A percentile compares a stretch with the other conserved stretches of the same genome.
Evolutionary conservation across 805 yeast genomes (phyloP).

Genomic region (Yamadazyma insecticola): DNA sequence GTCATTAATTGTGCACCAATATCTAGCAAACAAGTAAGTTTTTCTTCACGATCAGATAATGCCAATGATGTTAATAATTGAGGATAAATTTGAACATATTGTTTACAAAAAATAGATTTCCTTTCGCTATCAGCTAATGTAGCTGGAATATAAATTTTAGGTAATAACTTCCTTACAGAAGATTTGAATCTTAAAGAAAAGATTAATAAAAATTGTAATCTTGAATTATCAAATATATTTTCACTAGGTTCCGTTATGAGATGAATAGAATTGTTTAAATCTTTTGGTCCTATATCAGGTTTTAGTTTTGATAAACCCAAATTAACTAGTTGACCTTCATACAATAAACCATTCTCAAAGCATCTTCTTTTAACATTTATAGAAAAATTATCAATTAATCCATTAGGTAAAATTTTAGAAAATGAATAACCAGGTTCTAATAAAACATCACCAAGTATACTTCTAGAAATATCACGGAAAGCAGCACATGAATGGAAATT

Average conservation of each 20-base stretch:
- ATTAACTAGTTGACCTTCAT: constrained; percentile 23
- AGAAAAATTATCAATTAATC: constrained; percentile 16
- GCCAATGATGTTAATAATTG: constrained; percentile 45
- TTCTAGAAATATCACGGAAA: constrained; percentile 19
- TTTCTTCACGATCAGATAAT: constrained; percentile 48
- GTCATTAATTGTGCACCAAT: constrained; percentile 39
- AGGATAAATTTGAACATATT: constrained; percentile 52
- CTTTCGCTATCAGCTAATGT: constrained; percentile 45
- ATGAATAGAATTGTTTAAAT: constrained; percentile 12
- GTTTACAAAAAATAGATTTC: constrained; percentile 48
- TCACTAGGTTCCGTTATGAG: constrained; percentile 10
- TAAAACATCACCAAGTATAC: constrained; percentile 39
- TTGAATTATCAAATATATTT: constrained; percentile 26
- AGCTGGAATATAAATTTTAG: constrained; percentile 49
- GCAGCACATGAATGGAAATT: constrained; percentile 13
- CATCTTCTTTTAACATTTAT: constrained; percentile 15
- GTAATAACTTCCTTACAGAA: constrained; percentile 42
- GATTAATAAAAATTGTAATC: constrained; percentile 54
- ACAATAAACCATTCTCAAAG: constrained; percentile 29
- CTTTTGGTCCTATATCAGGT: constrained; percentile 8
- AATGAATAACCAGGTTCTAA: constrained; percentile 31
- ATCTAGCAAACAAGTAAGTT: constrained; percentile 28
- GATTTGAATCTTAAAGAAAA: constrained; percentile 61
- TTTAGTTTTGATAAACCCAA: constrained; percentile 15
- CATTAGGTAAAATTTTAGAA: constrained; percentile 23